Base-by-base conservation (phyloP, 2,329 filamentous ascomycete genomes). In the Triangularia setosa region DNA sequence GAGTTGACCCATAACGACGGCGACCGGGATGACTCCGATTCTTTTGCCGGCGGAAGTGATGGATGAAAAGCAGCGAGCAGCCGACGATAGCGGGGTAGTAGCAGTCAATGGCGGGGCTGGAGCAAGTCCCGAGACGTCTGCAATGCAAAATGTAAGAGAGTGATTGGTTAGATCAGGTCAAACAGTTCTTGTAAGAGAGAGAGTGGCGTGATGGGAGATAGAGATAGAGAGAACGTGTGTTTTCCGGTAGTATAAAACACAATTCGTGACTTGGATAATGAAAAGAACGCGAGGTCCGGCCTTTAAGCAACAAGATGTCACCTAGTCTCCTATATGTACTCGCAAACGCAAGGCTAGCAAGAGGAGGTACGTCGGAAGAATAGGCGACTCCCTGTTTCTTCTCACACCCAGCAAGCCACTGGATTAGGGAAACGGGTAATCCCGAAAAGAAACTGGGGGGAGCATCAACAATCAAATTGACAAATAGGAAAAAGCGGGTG, bases 41-140 rank as follows among this genome's bases (percentile, higher is more conserved):
- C 60, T 65, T 58, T 54, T 61, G 58, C 40, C 40, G 40, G 40
- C n/a, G n/a, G 40, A 21, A 21, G 28, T 16, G 52, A 27, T 35
- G 52, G 58, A 55, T 16, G 44, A 64, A 65, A 64, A 40, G n/a
- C 35, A 28, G 57, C 60, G 62, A 40, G 35, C 35, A 40, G 30
- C 14, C 25, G 60, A 28, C 30, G 57, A 58, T 61, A 64, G 67
- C 65, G 66, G 64, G 68, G 65, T 64, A 59, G 60, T 44, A 63
- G 59, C 28, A 33, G 59, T 59, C 21, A 55, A 63, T 63, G 61
- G 68, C 62, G 68, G 66, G 65, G 69, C 60, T n/a, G 63, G 30
- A 33, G 30, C 62, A 44, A 61, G 40, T 64, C 69, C 67, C 58
- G 62, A 67, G 61, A 65, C 44, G 60, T 61, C 64, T 66, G 40